Evolutionary conservation across 2,329 filamentous ascomycete genomes (phyloP).

Genomic region (Paecilomyces formosus): DNA sequence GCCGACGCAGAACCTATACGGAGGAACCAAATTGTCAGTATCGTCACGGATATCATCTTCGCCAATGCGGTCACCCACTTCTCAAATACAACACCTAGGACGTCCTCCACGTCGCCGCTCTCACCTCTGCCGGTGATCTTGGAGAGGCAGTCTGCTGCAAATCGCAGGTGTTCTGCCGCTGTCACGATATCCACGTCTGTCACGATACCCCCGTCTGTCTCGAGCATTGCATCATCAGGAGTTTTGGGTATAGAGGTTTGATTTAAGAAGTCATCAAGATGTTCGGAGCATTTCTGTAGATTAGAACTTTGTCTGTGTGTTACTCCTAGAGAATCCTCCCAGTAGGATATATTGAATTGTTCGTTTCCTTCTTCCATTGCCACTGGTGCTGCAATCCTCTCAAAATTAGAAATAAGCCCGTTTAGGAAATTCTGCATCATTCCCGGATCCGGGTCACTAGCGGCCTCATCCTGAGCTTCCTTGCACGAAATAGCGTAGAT

Average conservation of each 20-base stretch:
- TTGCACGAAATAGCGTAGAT: conserved; percentile 67
- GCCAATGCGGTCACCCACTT: conserved; percentile 57
- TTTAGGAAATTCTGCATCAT: conserved; percentile 62
- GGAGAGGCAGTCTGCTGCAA: conserved; percentile 71
- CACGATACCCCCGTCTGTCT: conserved; percentile 7
- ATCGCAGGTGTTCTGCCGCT: conserved; percentile 80
- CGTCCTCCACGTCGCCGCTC: conserved; percentile 85
- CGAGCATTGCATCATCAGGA: conserved; percentile 11
- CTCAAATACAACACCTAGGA: conserved; percentile 93
- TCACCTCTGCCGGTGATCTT: conserved; percentile 82
- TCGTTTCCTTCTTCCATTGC: conserved; percentile 25
- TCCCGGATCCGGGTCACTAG: conserved; percentile 44
- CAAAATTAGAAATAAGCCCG: conserved; percentile 61
- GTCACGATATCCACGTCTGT: conserved; percentile 68
- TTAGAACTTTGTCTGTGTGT: conserved; percentile 83
- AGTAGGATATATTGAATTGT: conserved; percentile 54
- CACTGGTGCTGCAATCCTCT: conserved; percentile 32
- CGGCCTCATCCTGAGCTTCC: conserved; percentile 37
- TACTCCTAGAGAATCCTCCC: conserved; percentile 80
- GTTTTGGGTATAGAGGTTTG: conserved; percentile 37
- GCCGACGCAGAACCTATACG: conserved; percentile 49
- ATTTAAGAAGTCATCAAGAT: conserved; percentile 66
- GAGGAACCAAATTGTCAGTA: conserved; percentile 9
- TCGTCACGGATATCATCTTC: conserved; percentile 4
- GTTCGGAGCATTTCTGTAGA: conserved; percentile 61